These are phyloP conservation scores for Aspergillus conjunctus DNA, from an alignment of 495 filamentous ascomycete species.

Conservation along the genomic window DNA sequence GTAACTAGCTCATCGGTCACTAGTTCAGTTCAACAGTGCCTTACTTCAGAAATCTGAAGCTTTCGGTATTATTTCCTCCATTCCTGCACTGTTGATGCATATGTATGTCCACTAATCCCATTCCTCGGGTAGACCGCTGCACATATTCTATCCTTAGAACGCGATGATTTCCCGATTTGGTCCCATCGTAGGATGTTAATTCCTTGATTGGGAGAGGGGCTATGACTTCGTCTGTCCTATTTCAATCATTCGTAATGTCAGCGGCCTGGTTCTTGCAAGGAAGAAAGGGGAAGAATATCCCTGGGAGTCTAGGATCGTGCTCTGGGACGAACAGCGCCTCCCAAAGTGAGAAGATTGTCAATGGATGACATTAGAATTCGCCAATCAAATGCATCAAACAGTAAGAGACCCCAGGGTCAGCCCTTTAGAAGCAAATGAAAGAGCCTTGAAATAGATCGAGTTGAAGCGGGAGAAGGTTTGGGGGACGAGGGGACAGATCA, in stretches of 20 bases:
- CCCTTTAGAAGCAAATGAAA: background rate
- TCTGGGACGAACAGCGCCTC: background rate
- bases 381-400: slow-evolving; percentile 1
- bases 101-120: background rate
- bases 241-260: background rate
- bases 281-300: background rate
- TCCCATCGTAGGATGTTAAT: background rate
- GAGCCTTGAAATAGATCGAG: background rate
- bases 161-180: slow-evolving; percentile 2
- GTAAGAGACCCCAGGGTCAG: background rate
- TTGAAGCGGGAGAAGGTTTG: slow-evolving; percentile 1
- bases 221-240: background rate
- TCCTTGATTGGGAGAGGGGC: background rate
- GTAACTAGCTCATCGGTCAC: background rate
- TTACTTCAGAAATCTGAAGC: background rate
- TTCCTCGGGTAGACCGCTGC: slow-evolving; percentile 1
- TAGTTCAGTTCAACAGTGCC: background rate
- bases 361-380: background rate
- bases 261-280: background rate
- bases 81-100: background rate
- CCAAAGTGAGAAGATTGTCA: background rate
- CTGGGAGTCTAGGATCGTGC: background rate
- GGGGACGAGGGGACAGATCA: slow-evolving; percentile 21
- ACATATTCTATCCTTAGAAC: background rate
- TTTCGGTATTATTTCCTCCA: background rate